Conservation (phyloP, 2,329 filamentous ascomycete species). For the Ophiocordyceps robertsii region DNA sequence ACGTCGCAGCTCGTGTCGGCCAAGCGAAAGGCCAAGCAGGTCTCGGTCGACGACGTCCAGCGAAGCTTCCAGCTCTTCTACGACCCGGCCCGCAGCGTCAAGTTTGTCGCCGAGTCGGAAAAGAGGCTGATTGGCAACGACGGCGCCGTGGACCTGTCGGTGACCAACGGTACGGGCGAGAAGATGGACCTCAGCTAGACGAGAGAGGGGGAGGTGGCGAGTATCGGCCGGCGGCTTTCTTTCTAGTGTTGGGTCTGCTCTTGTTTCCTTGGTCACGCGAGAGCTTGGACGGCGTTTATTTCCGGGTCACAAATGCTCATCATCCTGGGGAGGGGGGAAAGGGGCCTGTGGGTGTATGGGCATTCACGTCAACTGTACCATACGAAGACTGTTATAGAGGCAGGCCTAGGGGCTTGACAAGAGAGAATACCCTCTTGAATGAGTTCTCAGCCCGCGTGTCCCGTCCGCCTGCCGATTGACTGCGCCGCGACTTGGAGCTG, state of each 20-base stretch:
- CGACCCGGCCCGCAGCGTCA: conserved; percentile 75
- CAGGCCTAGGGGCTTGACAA: no score
- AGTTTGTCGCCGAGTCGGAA: conserved; percentile 82
- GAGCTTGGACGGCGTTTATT: conserved; percentile 16
- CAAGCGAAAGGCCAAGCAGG: conserved; percentile 75
- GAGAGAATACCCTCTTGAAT: no score
- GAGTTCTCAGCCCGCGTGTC: no score
- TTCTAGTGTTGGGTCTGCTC: background rate
- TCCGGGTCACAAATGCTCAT: conserved; percentile 4
- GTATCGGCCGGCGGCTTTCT: background rate
- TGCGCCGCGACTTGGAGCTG: no score
- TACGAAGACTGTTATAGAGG: no score
- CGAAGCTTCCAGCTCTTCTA: conserved; percentile 91
- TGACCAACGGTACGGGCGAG: conserved; percentile 28
- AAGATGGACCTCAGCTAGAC: conserved; percentile 32
- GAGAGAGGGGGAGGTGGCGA: background rate
- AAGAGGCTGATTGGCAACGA: conserved; percentile 84
- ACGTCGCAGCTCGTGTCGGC: conserved; percentile 78
- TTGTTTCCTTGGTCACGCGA: conserved; percentile 2
- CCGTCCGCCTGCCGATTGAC: no score
- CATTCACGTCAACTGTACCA: no score
- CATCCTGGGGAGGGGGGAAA: background rate
- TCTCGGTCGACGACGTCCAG: conserved; percentile 79
- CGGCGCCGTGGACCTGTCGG: conserved; percentile 61
- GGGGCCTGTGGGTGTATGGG: background rate